These are phyloP conservation scores for Rosellinia necatrix DNA, from an alignment of 2,329 filamentous ascomycete species.

Conservation along the genomic window DNA sequence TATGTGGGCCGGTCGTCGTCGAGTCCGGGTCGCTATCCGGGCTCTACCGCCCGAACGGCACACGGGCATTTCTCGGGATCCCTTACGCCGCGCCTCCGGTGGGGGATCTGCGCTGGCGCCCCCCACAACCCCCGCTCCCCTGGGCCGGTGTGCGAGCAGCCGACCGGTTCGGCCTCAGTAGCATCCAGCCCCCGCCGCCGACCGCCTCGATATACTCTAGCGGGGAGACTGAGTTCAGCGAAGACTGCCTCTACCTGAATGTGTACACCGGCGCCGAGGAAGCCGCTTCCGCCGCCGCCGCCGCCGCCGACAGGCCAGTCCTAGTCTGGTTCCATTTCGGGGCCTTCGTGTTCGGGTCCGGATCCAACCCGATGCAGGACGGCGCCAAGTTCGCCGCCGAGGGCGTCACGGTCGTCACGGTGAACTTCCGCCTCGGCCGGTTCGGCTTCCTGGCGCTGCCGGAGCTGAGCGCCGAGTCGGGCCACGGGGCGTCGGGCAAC, in stretches of 20 bases:
- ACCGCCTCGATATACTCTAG: slow-evolving; percentile 6
- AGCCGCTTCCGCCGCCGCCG: no score
- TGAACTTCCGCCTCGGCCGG: slow-evolving; percentile 23
- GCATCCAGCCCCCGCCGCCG: slow-evolving; percentile 4
- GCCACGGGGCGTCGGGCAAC: slow-evolving; percentile 15
- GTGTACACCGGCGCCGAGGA: slow-evolving; percentile 17
- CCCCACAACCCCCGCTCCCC: slow-evolving; percentile 5
- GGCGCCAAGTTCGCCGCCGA: slow-evolving; percentile 9
- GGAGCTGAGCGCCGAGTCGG: slow-evolving; percentile 21
- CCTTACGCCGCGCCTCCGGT: slow-evolving; percentile 21
- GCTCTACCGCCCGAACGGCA: slow-evolving; percentile 3
- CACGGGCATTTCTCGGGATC: slow-evolving; percentile 16
- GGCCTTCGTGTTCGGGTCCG: slow-evolving; percentile 24
- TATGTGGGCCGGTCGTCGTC: background rate
- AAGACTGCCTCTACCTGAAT: slow-evolving; percentile 24
- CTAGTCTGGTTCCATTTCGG: slow-evolving; percentile 25
- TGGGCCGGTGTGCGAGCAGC: slow-evolving; percentile 15
- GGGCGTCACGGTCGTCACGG: slow-evolving; percentile 23
- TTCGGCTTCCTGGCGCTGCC: slow-evolving; percentile 22
- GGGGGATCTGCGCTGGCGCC: slow-evolving; percentile 17
- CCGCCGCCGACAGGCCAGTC: slow-evolving; percentile 9
- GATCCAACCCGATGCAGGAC: slow-evolving; percentile 17
- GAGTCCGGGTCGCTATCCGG: slow-evolving; percentile 20
- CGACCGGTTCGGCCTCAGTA: slow-evolving; percentile 4
- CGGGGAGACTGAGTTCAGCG: slow-evolving; percentile 11